Evolutionary conservation across 108 stramenopile genomes (phyloP), one percentile per base, ranked within the genome.

Genomic region (Cyclotella choctawhatcheeana): DNA sequence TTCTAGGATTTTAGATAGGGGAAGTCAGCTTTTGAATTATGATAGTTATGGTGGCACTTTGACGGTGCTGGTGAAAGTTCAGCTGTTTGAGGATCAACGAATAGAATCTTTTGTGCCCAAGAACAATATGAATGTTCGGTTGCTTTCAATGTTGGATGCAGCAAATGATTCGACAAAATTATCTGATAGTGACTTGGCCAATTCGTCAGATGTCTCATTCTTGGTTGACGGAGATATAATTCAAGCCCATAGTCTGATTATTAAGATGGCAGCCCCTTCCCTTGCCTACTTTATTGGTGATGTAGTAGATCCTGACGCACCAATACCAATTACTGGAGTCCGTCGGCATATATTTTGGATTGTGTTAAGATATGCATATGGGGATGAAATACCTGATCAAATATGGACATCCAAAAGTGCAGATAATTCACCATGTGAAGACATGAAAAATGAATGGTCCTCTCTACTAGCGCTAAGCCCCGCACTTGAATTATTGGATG

Each of bases 281-380:
- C 53, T 78, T 16, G 70, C 71, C 16, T 22, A 31, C 16, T n/a
- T n/a, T n/a, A 17, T 78, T 0, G 59, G 56, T 32, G 70, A 66
- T 27, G 70, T 65, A 7, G 35, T n/a, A 2, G 58, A 67, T 37
- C 10, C 21, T 13, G 44, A 63, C 8, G 22, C 52, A 13, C 21
- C 63, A n/a, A 72, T 78, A 5, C 63, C 70, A 5, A 78, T 78
- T 35, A 32, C 26, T 27, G 77, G 67, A 18, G 56, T 78, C 0
- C 25, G 64, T 0, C 53, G 61, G 7, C 12, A 13, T 13, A 65
- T 71, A 17, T 77, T 77, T 50, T 48, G 51, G 29, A 10, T 8
- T n/a, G 4, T 78, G 8, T 29, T 72, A 24, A 44, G 71, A 27
- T 78, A 58, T 54, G 70, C 67, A 16, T 78, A 78, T 33, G 77